phyloP scores from a whole-genome alignment of 768 basidiomycete genomes.

The Podaxis carcinomalis region DNA sequence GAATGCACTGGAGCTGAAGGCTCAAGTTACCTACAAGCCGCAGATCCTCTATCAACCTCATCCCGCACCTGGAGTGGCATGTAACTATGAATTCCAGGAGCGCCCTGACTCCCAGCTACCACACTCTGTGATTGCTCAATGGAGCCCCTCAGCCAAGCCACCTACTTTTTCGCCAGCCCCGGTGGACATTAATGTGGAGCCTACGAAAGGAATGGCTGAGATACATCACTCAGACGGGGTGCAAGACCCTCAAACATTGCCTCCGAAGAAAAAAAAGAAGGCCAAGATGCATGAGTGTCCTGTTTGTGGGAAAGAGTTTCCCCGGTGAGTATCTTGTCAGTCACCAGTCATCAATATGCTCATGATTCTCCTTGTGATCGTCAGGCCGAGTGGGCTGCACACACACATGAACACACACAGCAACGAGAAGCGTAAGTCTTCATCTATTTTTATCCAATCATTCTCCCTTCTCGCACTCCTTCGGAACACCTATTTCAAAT shows the following conservation, averaged over 20 bases:
- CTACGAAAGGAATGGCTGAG: background rate
- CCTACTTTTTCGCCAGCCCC: background rate
- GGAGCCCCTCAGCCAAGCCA: background rate
- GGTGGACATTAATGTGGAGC: background rate
- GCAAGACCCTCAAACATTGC: background rate
- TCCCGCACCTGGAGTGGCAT: background rate
- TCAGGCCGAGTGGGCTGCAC: slow-evolving; percentile 48
- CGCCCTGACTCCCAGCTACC: background rate
- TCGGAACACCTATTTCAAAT: too few species aligned
- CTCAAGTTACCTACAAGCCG: background rate
- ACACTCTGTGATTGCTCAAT: background rate
- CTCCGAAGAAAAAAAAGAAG: slow-evolving; percentile 36
- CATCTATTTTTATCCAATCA: background rate
- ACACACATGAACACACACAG: slow-evolving; percentile 60
- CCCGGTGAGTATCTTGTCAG: slow-evolving; percentile 29
- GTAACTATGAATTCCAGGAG: background rate
- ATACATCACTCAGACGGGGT: background rate
- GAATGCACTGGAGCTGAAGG: background rate
- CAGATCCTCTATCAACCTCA: background rate
- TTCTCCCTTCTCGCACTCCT: background rate
- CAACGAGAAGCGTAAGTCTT: slow-evolving; percentile 43
- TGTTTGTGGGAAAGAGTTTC: slow-evolving; percentile 48
- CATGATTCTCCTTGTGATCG: background rate
- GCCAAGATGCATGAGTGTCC: slow-evolving; percentile 52
- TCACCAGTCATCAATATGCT: background rate